phyloP scores from a whole-genome alignment of 305 asterid species.

The Solanum hybrid region DNA sequence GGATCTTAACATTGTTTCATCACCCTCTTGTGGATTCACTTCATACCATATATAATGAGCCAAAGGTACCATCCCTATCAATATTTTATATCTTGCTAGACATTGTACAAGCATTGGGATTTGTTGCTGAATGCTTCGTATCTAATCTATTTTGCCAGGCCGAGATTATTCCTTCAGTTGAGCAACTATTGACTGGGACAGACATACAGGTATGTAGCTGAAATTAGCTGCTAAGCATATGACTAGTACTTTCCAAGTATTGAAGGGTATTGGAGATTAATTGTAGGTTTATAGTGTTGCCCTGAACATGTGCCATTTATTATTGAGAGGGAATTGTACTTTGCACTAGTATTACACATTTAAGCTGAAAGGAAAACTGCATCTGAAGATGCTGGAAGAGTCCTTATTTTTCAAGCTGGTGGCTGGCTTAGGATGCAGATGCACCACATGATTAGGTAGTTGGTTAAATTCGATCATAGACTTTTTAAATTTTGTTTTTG shows the following conservation, averaged over 20 bases:
- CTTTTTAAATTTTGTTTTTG: neutral
- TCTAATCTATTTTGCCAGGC: conserved; percentile 50
- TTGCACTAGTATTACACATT: neutral
- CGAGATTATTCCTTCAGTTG: conserved; percentile 81
- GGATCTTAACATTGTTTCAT: conserved; percentile 78
- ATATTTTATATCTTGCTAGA: neutral
- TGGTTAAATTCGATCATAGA: neutral
- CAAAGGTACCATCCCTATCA: conserved; percentile 50
- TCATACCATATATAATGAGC: conserved; percentile 86
- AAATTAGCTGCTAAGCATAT: neutral
- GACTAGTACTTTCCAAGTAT: neutral
- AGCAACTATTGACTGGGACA: conserved; percentile 52
- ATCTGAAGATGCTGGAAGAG: neutral
- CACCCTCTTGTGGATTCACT: conserved; percentile 87
- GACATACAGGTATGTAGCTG: conserved; percentile 67
- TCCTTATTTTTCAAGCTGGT: neutral
- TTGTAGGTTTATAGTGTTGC: neutral
- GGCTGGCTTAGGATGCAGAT: neutral
- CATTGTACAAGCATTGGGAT: neutral
- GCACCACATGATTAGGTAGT: neutral
- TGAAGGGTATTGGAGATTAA: neutral
- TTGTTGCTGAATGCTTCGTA: conserved; percentile 13
- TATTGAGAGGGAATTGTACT: neutral
- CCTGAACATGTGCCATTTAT: neutral
- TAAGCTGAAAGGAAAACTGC: neutral